Evolutionary conservation across 345 rosid genomes (phyloP).

Genomic region (Cardiospermum halicacabum): DNA sequence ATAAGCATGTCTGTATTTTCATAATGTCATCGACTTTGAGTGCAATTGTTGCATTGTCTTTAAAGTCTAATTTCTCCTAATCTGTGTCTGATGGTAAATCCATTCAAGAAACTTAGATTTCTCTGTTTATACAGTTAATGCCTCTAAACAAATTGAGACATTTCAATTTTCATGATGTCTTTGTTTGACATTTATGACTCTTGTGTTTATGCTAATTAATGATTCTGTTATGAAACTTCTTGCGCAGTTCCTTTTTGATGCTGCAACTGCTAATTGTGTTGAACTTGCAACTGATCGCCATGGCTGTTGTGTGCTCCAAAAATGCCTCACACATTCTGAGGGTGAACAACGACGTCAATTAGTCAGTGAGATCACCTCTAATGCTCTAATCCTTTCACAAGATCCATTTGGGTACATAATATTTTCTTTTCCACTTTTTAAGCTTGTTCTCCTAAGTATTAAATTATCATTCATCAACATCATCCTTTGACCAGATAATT

Average conservation of each 20-base stretch:
- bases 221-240: not conserved
- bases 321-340: slow-evolving; percentile 48
- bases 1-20: not conserved
- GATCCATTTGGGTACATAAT: slow-evolving; percentile 66
- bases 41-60: not conserved
- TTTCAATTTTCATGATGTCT: not conserved
- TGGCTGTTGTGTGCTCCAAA: slow-evolving; percentile 85
- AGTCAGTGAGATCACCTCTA: slow-evolving; percentile 50
- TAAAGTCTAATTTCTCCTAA: slow-evolving; percentile 4
- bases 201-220: not conserved
- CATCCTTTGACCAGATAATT: not conserved
- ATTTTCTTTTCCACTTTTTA: slow-evolving; percentile 4
- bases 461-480: not conserved
- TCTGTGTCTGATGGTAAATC: not conserved
- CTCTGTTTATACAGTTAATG: not conserved
- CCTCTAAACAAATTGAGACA: not conserved
- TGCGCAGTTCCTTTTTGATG: slow-evolving; percentile 67
- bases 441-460: not conserved
- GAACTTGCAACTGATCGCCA: slow-evolving; percentile 75
- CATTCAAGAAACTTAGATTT: not conserved
- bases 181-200: not conserved
- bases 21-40: not conserved
- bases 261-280: slow-evolving; percentile 58
- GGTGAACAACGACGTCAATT: slow-evolving; percentile 45
- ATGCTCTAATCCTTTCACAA: slow-evolving; percentile 67